Conservation (phyloP, 352 stramenopile species). For the Globisporangium emineosum region DNA sequence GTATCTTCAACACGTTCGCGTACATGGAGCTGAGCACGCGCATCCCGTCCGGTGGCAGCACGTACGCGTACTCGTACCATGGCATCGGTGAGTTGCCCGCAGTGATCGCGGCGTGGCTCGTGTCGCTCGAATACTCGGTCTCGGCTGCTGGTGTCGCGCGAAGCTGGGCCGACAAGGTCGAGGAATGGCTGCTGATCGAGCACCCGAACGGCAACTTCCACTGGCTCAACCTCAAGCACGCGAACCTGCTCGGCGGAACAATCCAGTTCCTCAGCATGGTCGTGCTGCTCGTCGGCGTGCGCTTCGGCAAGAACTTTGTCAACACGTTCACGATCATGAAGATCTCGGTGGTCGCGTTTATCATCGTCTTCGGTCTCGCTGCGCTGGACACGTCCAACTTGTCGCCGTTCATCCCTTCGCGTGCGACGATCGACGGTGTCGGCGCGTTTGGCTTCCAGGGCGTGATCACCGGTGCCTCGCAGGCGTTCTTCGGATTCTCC, state of each 20-base stretch:
- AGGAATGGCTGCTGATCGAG: slow-evolving; percentile 56
- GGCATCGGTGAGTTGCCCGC: slow-evolving; percentile 88
- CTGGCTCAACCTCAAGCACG: slow-evolving; percentile 49
- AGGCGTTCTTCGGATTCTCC: no score
- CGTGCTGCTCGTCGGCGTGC: background rate
- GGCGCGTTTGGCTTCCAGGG: no score
- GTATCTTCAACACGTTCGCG: slow-evolving; percentile 63
- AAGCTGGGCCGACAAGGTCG: slow-evolving; percentile 90
- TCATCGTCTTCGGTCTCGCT: no score
- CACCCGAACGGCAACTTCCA: slow-evolving; percentile 20
- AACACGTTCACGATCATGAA: no score
- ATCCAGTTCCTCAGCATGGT: background rate
- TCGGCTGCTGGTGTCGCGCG: slow-evolving; percentile 52
- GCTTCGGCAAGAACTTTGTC: background rate
- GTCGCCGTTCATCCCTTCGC: no score
- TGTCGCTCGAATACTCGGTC: slow-evolving; percentile 12
- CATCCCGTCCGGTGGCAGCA: slow-evolving; percentile 82
- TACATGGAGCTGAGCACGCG: slow-evolving; percentile 84
- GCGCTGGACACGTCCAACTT: no score
- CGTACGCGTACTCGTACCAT: slow-evolving; percentile 90
- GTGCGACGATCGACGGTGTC: no score
- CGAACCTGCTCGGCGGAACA: slow-evolving; percentile 34
- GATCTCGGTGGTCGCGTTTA: no score
- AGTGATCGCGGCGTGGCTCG: slow-evolving; percentile 75
- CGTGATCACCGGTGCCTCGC: no score